These are phyloP conservation scores for Gaeumannomyces tritici DNA, from an alignment of 2,329 filamentous ascomycete genomes.

Conservation along the genomic window DNA sequence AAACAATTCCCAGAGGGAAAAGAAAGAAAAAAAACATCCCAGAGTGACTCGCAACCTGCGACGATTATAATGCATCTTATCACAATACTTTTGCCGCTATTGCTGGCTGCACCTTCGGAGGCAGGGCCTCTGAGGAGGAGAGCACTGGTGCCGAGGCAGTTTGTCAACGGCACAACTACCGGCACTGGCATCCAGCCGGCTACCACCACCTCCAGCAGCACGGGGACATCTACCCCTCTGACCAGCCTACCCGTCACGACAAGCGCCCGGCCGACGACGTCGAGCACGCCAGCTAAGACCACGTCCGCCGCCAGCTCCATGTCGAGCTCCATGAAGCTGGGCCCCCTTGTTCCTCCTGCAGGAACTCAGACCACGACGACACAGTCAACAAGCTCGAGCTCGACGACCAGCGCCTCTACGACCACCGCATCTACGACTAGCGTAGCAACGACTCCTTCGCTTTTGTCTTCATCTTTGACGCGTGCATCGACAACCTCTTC, in stretches of 20 bases:
- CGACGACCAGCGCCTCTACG: background rate
- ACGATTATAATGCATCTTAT: background rate
- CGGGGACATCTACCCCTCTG: background rate
- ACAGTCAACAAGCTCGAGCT: background rate
- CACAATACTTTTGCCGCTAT: background rate
- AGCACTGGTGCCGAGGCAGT: background rate
- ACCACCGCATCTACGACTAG: background rate
- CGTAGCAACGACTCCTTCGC: too few species aligned
- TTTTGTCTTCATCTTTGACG: background rate
- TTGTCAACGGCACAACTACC: background rate
- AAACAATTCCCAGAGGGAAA: background rate
- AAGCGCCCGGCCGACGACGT: too few species aligned
- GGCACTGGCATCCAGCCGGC: background rate
- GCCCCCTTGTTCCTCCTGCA: background rate
- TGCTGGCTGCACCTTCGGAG: background rate
- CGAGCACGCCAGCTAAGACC: background rate
- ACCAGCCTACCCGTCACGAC: background rate
- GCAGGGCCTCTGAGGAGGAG: background rate
- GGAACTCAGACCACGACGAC: background rate
- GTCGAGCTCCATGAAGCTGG: background rate
- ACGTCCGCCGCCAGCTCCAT: background rate
- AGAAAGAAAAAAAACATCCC: background rate
- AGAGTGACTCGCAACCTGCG: background rate
- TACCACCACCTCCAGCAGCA: background rate
- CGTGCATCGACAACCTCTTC: background rate